These are phyloP conservation scores for Cercospora sesami DNA, from an alignment of 2,329 filamentous ascomycete species.

Conservation along the genomic window DNA sequence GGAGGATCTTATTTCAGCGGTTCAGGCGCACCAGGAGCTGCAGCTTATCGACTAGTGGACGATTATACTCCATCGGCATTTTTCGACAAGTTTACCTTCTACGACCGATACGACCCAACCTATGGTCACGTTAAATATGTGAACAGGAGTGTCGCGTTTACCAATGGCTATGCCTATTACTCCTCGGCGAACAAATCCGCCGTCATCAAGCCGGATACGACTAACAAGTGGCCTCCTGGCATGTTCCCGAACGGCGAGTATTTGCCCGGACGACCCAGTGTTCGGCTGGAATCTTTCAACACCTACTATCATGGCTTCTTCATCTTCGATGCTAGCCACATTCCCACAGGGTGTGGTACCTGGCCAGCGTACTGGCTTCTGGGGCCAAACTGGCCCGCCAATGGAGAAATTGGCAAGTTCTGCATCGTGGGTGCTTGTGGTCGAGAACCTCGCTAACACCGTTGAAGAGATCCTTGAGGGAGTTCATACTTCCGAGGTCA, in stretches of 20 bases:
- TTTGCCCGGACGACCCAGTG: conserved; percentile 34
- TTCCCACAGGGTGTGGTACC: conserved; percentile 43
- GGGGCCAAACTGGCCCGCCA: conserved; percentile 49
- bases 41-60: conserved; percentile 36
- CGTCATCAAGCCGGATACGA: conserved; percentile 40
- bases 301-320: conserved; percentile 44
- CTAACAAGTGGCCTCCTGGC: conserved; percentile 46
- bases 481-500: conserved; percentile 33
- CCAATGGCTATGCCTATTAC: conserved; percentile 35
- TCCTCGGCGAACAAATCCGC: conserved; percentile 27
- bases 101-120: conserved; percentile 37
- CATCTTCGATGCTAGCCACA: conserved; percentile 42
- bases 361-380: conserved; percentile 48
- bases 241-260: conserved; percentile 16
- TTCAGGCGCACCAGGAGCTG: conserved; percentile 34
- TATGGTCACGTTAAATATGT: conserved; percentile 45
- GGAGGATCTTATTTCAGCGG: conserved; percentile 33
- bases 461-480: conserved; percentile 43
- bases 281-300: conserved; percentile 42
- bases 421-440: neutral
- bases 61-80: conserved; percentile 37
- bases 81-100: conserved; percentile 42
- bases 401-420: conserved; percentile 38
- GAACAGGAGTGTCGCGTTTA: conserved; percentile 39
- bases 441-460: neutral